These are phyloP conservation scores for Candida caryicola DNA, from an alignment of 805 yeast genomes.

Conservation along the genomic window DNA sequence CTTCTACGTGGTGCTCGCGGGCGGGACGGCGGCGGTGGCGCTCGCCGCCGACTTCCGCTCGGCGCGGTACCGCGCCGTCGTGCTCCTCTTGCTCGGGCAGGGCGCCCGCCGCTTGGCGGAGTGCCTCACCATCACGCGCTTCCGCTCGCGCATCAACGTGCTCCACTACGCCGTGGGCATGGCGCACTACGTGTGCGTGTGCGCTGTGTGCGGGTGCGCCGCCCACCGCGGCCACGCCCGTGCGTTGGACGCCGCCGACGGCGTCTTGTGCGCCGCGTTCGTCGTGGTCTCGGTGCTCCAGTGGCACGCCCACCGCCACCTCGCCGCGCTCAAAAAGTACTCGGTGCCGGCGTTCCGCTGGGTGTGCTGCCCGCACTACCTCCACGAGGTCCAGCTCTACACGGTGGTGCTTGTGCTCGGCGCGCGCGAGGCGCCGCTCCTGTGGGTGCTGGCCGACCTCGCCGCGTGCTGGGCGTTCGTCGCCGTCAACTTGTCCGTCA, in stretches of 20 bases:
- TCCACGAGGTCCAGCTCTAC: constrained; percentile 63
- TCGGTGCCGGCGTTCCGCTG: constrained; percentile 46
- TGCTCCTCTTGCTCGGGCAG: constrained; percentile 40
- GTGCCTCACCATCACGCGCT: constrained; percentile 48
- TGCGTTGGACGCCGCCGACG: constrained; percentile 17
- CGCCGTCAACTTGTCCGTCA: constrained; percentile 47
- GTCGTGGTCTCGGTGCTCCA: constrained; percentile 55
- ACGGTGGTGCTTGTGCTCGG: constrained; percentile 26
- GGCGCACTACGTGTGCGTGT: constrained; percentile 50
- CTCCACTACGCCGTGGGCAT: constrained; percentile 67
- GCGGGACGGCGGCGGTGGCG: constrained; percentile 4
- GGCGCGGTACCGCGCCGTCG: constrained; percentile 18
- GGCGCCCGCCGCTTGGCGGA: constrained; percentile 56
- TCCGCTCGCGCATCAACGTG: constrained; percentile 56
- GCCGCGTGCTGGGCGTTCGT: constrained; percentile 32
- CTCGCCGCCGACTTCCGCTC: constrained; percentile 18
- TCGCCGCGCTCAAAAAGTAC: constrained; percentile 53
- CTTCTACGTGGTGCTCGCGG: constrained; percentile 51
- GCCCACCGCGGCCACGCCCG: constrained; percentile 8
- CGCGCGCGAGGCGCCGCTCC: constrained; percentile 11
- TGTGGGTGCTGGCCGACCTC: constrained; percentile 20
- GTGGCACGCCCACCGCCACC: constrained; percentile 45
- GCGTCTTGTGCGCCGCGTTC: constrained; percentile 25
- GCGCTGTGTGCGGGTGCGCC: not conserved
- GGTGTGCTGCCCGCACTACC: constrained; percentile 66